A percentile compares a stretch with the other conserved stretches of the same genome.
phyloP scores from a whole-genome alignment of 352 stramenopile species.

The Globisporangium spiculum region DNA sequence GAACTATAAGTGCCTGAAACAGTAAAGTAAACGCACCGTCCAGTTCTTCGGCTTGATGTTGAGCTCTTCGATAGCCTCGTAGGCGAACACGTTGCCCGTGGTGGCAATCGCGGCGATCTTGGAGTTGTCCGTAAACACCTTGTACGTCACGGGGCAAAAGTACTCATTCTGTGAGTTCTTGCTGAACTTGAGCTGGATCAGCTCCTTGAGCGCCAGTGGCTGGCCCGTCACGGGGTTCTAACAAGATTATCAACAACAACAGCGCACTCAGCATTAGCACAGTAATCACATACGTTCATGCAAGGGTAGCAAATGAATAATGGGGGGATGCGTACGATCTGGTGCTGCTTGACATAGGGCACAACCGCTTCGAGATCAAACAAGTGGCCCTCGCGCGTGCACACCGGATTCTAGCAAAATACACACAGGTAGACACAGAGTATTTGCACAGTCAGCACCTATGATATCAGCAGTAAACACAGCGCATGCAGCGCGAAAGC shows the following conservation, averaged over 20 bases:
- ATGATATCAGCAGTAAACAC: background rate
- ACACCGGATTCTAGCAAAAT: slow-evolving; percentile 87
- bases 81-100: slow-evolving; percentile 96
- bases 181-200: slow-evolving; percentile 90
- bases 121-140: slow-evolving; percentile 89
- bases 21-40: slow-evolving; percentile 33
- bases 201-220: slow-evolving; percentile 88
- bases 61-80: slow-evolving; percentile 97
- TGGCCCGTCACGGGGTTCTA: slow-evolving; percentile 95
- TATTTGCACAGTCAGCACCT: background rate
- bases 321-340: slow-evolving; percentile 59
- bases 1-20: too few relatives aligned
- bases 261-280: background rate
- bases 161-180: slow-evolving; percentile 79
- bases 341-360: slow-evolving; percentile 95
- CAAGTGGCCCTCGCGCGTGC: slow-evolving; percentile 92
- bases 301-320: background rate
- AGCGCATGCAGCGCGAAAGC: background rate
- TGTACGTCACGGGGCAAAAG: slow-evolving; percentile 96
- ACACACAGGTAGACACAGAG: background rate
- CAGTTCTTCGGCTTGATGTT: slow-evolving; percentile 99
- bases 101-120: slow-evolving; percentile 81
- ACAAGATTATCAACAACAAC: background rate
- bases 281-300: background rate
- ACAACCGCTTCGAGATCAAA: slow-evolving; percentile 97